Evolutionary conservation across 192 early-diverging fungal genomes (phyloP).

Genomic region (Thoreauomyces humboldtii): DNA sequence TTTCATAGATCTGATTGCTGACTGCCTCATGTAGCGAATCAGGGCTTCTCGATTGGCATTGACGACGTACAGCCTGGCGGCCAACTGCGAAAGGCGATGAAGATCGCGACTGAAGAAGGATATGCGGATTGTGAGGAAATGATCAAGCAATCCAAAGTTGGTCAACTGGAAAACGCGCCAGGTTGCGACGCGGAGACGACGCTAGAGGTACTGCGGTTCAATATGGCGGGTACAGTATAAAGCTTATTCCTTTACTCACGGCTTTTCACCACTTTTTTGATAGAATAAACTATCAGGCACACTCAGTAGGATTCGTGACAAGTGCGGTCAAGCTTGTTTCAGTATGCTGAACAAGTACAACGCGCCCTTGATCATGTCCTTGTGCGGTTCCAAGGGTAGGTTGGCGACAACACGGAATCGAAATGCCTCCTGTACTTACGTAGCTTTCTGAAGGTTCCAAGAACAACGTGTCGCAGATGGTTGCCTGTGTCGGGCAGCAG

Average conservation of each 20-base stretch:
- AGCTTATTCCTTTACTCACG: neutral
- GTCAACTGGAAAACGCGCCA: slow-evolving; percentile 76
- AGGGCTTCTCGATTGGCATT: slow-evolving; percentile 98
- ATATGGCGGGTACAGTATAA: neutral
- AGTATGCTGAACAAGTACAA: slow-evolving; percentile 92
- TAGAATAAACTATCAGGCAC: slow-evolving; percentile 76
- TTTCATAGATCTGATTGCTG: neutral
- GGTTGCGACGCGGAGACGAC: slow-evolving; percentile 87
- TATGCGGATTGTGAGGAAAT: slow-evolving; percentile 82
- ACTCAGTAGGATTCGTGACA: slow-evolving; percentile 86
- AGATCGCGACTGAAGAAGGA: slow-evolving; percentile 71
- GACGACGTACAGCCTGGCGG: slow-evolving; percentile 92
- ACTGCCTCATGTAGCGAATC: slow-evolving; percentile 53
- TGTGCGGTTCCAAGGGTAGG: slow-evolving; percentile 95
- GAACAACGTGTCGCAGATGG: slow-evolving; percentile 99
- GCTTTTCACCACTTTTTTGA: neutral
- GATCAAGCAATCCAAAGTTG: slow-evolving; percentile 67
- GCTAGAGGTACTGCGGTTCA: too few relatives aligned
- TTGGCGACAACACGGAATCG: slow-evolving; percentile 1
- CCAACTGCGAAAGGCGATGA: slow-evolving; percentile 74
- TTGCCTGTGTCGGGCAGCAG: slow-evolving; percentile 99
- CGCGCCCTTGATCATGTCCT: slow-evolving; percentile 96
- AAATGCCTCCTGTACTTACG: too few relatives aligned
- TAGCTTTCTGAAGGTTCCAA: slow-evolving; percentile 66
- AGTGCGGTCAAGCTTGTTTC: slow-evolving; percentile 87